Base-by-base conservation (phyloP, 352 stramenopile genomes). In the Pythium phragmiticola region DNA sequence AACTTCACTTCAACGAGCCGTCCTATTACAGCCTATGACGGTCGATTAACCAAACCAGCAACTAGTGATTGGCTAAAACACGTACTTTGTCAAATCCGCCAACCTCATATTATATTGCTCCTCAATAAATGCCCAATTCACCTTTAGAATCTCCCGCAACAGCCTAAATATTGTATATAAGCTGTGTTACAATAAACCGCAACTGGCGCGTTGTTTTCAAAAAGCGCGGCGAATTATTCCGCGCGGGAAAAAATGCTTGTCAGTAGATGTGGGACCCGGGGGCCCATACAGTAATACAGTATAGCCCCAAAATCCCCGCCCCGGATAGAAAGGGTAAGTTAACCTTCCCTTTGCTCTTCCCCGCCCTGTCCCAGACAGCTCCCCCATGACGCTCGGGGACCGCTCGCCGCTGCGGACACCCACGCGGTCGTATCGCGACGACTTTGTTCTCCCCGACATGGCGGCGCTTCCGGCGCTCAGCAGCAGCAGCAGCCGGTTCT, bases 211-310 rank as follows among this genome's bases (percentile, higher is more conserved):
- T 34, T 43, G 45, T 64, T 68, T n/a, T 14, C 57, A 47, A 68
- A 68, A 66, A 67, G 43, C 53, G 60, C 51, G 59, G 59, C 28
- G 37, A n/a, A 7, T 11, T 33, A 53, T 57, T 58, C 19, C 28
- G 52, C 37, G 61, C 60, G 60, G 28, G 49, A 55, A 54, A 54
- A 19, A 51, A 34, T 17, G 36, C 19, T 9, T n/a, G 17, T 37
- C 21, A 21, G 21, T 21, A 42, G 58, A 63, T 53, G n/a, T 65
- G 58, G 58, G 58, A 65, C 58, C 19, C 16, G 57, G 43, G 46
- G 46, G 4, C 26, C 26, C 26, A 30, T 36, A 52, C 46, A 16
- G 39, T 46, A 21, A 5, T 30, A 3, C 26, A 30, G 26, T 30
- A 30, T 30, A 30, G 26, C 26, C 26, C 26, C 26, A 9, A 52